Conservation (phyloP, 2,329 filamentous ascomycete genomes). For the Fusarium napiforme region DNA sequence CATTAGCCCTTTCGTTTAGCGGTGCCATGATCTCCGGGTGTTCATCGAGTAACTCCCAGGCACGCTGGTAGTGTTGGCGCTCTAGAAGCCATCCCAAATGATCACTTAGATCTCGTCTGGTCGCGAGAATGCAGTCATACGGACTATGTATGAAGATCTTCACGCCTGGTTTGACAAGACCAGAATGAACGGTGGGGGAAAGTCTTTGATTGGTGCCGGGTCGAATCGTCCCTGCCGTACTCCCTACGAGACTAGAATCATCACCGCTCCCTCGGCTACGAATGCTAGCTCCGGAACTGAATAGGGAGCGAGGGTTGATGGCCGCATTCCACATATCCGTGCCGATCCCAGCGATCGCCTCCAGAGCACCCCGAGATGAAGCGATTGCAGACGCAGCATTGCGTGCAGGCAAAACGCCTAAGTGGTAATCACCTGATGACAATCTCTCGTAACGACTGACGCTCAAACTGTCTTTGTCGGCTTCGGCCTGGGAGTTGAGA, state of each 20-base stretch:
- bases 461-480: constrained; percentile 86
- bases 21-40: constrained; percentile 78
- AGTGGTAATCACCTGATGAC: constrained; percentile 90
- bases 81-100: constrained; percentile 88
- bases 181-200: constrained; percentile 60
- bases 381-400: constrained; percentile 72
- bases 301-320: constrained; percentile 85
- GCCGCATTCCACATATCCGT: constrained; percentile 91
- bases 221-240: constrained; percentile 47
- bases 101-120: constrained; percentile 86
- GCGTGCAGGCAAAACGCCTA: constrained; percentile 82
- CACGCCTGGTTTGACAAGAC: constrained; percentile 65
- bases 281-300: constrained; percentile 87
- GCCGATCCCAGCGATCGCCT: constrained; percentile 76
- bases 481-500: constrained; percentile 83
- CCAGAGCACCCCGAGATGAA: constrained; percentile 78
- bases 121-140: constrained; percentile 94
- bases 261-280: constrained; percentile 70
- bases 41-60: constrained; percentile 89
- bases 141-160: constrained; percentile 96
- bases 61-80: constrained; percentile 81
- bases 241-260: constrained; percentile 62
- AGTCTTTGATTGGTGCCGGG: constrained; percentile 42
- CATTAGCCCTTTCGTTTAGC: constrained; percentile 52
- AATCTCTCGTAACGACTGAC: constrained; percentile 89